These are phyloP conservation scores for Mollisia scopiformis DNA, from an alignment of 2,329 filamentous ascomycete genomes.

Conservation along the genomic window DNA sequence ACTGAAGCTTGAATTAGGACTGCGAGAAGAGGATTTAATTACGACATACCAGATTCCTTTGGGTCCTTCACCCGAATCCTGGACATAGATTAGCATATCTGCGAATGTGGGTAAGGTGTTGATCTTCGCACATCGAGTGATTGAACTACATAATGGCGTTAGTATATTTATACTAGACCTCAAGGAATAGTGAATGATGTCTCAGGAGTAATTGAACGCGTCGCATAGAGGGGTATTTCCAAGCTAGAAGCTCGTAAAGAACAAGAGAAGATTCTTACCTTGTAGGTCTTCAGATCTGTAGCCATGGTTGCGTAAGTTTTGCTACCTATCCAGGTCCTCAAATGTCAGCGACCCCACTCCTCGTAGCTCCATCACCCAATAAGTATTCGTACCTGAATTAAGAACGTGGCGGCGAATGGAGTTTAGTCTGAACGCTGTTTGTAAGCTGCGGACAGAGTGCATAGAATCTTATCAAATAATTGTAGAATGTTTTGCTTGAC, in stretches of 20 bases:
- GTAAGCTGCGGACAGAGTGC: constrained; percentile 26
- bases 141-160: too few relatives aligned
- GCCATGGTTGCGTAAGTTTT: constrained; percentile 48
- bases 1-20: constrained; percentile 54
- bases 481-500: background rate
- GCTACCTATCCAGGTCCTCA: constrained; percentile 27
- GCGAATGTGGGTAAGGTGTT: background rate
- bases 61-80: constrained; percentile 97
- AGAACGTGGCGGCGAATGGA: constrained; percentile 22
- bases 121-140: constrained; percentile 73
- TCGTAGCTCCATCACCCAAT: constrained; percentile 9
- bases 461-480: constrained; percentile 17
- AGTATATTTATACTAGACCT: too few relatives aligned
- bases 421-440: constrained; percentile 23
- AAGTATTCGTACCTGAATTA: constrained; percentile 25
- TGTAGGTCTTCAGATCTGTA: constrained; percentile 76
- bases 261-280: too few relatives aligned
- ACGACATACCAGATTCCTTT: constrained; percentile 66
- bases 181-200: too few relatives aligned
- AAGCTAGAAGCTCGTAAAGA: too few relatives aligned
- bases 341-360: constrained; percentile 18
- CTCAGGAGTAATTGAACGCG: too few relatives aligned
- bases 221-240: too few relatives aligned
- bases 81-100: constrained; percentile 22
- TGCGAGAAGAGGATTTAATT: too few relatives aligned